Percentiles rank a stretch among this genome's conserved stretches.
These are phyloP conservation scores for Scopulariopsis brevicaulis DNA, from an alignment of 2,329 filamentous ascomycete species.

Conservation along the genomic window DNA sequence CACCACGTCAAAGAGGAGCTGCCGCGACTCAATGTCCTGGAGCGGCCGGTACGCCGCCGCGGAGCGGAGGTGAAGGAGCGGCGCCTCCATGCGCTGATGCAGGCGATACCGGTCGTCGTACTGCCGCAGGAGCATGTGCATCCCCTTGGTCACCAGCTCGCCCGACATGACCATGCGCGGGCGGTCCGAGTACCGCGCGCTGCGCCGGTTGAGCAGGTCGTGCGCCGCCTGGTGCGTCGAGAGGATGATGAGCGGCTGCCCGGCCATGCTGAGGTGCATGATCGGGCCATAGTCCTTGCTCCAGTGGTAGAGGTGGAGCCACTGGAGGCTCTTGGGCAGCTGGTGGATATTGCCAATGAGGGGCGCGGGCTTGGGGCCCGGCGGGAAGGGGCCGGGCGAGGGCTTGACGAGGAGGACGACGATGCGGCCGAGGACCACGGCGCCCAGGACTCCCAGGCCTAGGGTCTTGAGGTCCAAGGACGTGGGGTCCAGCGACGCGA, in stretches of 20 bases:
- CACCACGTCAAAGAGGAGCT: slow-evolving; percentile 29
- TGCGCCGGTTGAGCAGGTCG: slow-evolving; percentile 10
- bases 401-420: neutral
- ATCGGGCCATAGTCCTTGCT: slow-evolving; percentile 12
- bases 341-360: slow-evolving; percentile 14
- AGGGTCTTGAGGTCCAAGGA: neutral
- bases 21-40: slow-evolving; percentile 32
- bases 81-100: slow-evolving; percentile 25
- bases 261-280: slow-evolving; percentile 11
- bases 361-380: slow-evolving; percentile 11
- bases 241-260: slow-evolving; percentile 12
- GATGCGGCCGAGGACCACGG: neutral
- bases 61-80: slow-evolving; percentile 16
- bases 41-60: slow-evolving; percentile 23
- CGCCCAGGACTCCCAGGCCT: neutral
- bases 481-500: neutral
- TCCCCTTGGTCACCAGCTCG: slow-evolving; percentile 19
- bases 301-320: slow-evolving; percentile 8
- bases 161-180: slow-evolving; percentile 9
- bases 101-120: slow-evolving; percentile 26
- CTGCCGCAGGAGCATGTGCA: slow-evolving; percentile 26
- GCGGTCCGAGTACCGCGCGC: slow-evolving; percentile 11
- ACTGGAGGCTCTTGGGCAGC: slow-evolving; percentile 23
- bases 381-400: slow-evolving; percentile 8
- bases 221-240: slow-evolving; percentile 10